Conservation (phyloP, 2,329 filamentous ascomycete genomes). For the Trichoderma brevicompactum region DNA sequence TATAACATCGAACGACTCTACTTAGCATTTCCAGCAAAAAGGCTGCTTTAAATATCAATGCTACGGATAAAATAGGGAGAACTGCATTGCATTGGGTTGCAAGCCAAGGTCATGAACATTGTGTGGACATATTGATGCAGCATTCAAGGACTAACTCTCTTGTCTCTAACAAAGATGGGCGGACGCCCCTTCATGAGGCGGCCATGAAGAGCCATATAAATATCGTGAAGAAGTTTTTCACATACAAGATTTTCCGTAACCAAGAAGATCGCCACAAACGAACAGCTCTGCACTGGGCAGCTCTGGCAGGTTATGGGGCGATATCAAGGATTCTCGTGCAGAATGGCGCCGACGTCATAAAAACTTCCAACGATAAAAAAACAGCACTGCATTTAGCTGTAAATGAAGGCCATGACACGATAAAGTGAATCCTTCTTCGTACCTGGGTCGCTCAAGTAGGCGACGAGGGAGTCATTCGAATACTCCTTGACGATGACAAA, state of each 20-base stretch:
- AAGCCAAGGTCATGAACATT: background rate
- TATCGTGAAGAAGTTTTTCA: background rate
- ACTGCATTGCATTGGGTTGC: background rate
- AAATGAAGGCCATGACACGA: too few relatives aligned
- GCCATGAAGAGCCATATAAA: background rate
- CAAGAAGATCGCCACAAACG: background rate
- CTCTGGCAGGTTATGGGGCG: background rate
- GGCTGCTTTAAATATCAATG: too few relatives aligned
- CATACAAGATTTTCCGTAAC: background rate
- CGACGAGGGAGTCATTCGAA: background rate
- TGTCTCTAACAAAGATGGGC: background rate
- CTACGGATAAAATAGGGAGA: background rate
- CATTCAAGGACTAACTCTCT: background rate
- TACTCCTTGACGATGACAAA: background rate
- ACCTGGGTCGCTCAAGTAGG: background rate
- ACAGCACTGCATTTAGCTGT: background rate
- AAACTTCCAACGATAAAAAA: background rate
- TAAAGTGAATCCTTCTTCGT: background rate
- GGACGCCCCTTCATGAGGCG: constrained; percentile 2
- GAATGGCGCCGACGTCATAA: background rate
- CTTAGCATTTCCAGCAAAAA: too few relatives aligned
- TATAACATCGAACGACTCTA: background rate
- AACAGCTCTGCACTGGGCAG: background rate
- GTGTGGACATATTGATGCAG: background rate
- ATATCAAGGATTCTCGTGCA: rapidly evolving